These are phyloP conservation scores for Beauveria brongniartii DNA, from an alignment of 2,329 filamentous ascomycete genomes.

Conservation along the genomic window DNA sequence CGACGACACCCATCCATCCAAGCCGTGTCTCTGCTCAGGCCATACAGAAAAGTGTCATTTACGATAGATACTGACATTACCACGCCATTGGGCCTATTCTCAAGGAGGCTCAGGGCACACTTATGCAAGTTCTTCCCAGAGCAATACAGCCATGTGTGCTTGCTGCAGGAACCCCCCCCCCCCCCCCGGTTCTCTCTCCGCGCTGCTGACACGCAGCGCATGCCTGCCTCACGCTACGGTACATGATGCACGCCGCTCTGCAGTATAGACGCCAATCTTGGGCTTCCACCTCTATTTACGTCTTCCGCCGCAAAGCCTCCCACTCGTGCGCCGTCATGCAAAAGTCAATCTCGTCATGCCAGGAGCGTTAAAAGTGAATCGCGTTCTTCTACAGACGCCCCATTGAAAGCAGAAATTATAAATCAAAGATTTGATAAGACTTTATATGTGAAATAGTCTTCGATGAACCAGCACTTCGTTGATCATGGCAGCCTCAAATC, in stretches of 20 bases:
- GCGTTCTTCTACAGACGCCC: too few relatives aligned
- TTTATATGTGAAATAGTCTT: too few relatives aligned
- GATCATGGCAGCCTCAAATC: too few relatives aligned
- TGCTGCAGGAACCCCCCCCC: neutral
- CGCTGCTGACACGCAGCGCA: neutral
- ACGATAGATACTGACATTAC: neutral
- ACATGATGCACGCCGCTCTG: neutral
- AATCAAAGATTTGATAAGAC: too few relatives aligned
- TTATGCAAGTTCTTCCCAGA: too few relatives aligned
- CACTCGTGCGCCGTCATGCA: conserved; percentile 32
- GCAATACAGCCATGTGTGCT: neutral
- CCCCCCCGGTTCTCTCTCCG: neutral
- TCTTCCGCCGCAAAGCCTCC: conserved; percentile 14
- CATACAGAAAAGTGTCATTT: neutral
- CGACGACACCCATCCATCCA: neutral
- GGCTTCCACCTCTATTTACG: neutral
- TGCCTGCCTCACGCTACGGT: neutral
- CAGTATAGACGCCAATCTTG: neutral
- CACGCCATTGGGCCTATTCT: neutral
- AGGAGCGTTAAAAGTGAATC: conserved; percentile 30
- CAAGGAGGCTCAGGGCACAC: too few relatives aligned
- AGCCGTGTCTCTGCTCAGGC: neutral
- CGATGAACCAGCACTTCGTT: too few relatives aligned
- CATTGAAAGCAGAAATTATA: too few relatives aligned
- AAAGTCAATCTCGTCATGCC: conserved; percentile 25